phyloP scores from a whole-genome alignment of 2,329 filamentous ascomycete species.

The Botryotinia globosa region DNA sequence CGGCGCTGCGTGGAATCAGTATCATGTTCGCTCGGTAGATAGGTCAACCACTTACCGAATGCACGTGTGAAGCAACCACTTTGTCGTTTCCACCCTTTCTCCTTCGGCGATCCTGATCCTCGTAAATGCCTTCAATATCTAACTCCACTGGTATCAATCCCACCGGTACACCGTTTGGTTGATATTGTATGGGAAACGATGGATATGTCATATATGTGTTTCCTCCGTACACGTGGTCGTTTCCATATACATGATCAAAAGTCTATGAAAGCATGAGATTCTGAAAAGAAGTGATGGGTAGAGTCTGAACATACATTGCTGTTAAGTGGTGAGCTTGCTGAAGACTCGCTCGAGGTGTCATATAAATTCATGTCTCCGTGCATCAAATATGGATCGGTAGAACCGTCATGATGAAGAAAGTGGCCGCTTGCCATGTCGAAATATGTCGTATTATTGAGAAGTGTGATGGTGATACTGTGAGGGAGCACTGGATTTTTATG shows the following conservation, averaged over 20 bases:
- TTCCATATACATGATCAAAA: conserved; percentile 24
- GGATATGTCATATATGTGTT: conserved; percentile 34
- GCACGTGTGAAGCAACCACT: conserved; percentile 37
- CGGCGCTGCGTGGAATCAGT: conserved; percentile 45
- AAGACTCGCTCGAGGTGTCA: conserved; percentile 38
- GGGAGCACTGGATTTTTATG: background rate
- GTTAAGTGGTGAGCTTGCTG: conserved; percentile 37
- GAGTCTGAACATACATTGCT: conserved; percentile 30
- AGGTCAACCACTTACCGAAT: conserved; percentile 33
- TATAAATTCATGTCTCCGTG: conserved; percentile 34
- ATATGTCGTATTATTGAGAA: background rate
- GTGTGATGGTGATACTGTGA: background rate
- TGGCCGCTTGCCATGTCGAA: conserved; percentile 32
- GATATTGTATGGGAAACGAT: conserved; percentile 35
- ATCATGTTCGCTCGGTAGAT: background rate
- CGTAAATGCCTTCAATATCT: conserved; percentile 38
- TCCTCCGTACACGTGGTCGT: conserved; percentile 32
- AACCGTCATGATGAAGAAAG: conserved; percentile 25
- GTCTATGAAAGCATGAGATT: conserved; percentile 22
- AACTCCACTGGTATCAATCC: conserved; percentile 38
- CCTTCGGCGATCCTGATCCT: conserved; percentile 38
- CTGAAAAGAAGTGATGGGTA: background rate
- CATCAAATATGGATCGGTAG: conserved; percentile 29
- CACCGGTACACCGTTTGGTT: conserved; percentile 30
- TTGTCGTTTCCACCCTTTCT: conserved; percentile 36